Evolutionary conservation across 441 rosid species (phyloP).

Genomic region (Pelargonium myrrhifolium): DNA sequence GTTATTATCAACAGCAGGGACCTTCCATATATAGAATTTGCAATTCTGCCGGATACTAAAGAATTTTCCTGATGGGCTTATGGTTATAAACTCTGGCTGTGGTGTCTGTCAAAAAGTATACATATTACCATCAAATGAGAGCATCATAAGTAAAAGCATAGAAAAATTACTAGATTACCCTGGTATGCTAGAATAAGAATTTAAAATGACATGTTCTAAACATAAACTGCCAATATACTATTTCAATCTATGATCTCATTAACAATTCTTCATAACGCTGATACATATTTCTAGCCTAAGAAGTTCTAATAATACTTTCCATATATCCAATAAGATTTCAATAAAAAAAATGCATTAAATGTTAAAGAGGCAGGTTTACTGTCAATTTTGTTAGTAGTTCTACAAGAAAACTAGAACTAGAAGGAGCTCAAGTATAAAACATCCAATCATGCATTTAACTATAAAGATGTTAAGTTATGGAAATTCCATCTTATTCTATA

Average conservation of each 20-base stretch:
- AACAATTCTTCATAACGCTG: neutral
- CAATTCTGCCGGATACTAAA: conserved; percentile 52
- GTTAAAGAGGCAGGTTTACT: neutral
- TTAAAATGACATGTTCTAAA: neutral
- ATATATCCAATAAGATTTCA: neutral
- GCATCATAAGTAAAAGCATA: neutral
- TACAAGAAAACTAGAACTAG: neutral
- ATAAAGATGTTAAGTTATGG: neutral
- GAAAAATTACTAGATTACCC: neutral
- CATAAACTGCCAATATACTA: neutral
- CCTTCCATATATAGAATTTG: conserved; percentile 67
- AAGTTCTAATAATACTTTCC: neutral
- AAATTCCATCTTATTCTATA: neutral
- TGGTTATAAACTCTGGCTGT: conserved; percentile 51
- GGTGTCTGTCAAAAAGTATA: conserved; percentile 45
- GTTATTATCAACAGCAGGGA: conserved; percentile 46
- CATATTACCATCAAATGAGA: conserved; percentile 8
- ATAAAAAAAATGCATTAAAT: neutral
- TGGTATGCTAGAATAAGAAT: neutral
- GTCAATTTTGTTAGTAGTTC: neutral
- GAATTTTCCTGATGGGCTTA: conserved; percentile 56
- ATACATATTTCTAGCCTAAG: neutral
- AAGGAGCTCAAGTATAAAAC: neutral
- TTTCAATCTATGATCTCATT: neutral
- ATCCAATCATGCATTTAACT: neutral